Evolutionary conservation across 2,329 filamentous ascomycete genomes (phyloP).

Genomic region (Chalara sp.): DNA sequence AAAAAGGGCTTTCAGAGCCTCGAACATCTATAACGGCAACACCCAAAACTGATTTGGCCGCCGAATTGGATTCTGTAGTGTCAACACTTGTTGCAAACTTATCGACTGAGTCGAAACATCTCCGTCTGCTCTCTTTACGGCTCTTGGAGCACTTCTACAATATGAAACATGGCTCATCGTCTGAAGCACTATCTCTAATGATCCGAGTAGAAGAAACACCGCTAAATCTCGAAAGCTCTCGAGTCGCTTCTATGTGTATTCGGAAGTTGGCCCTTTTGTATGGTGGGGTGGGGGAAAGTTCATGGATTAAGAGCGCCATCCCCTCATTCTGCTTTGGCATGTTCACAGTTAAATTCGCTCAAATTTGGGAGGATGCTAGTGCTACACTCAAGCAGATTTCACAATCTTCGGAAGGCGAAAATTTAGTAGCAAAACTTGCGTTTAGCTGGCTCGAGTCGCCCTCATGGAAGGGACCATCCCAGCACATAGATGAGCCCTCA

Average conservation of each 20-base stretch:
- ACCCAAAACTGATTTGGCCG: constrained; percentile 30
- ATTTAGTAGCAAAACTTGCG: constrained; percentile 61
- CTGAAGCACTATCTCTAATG: constrained; percentile 55
- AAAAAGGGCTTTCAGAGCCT: constrained; percentile 26
- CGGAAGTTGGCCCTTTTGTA: constrained; percentile 56
- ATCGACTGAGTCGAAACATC: constrained; percentile 64
- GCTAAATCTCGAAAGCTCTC: constrained; percentile 66
- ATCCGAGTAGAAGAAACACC: constrained; percentile 75
- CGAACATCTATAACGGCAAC: background rate
- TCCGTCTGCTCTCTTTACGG: constrained; percentile 67
- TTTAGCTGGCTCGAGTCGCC: constrained; percentile 69
- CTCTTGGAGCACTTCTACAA: constrained; percentile 58
- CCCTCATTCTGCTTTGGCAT: constrained; percentile 84
- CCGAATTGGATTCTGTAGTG: constrained; percentile 55
- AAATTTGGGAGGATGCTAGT: constrained; percentile 80
- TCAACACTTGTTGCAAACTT: constrained; percentile 66
- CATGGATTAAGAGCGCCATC: constrained; percentile 65
- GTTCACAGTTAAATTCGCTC: constrained; percentile 76
- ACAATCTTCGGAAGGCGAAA: constrained; percentile 64
- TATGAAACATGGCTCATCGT: constrained; percentile 39
- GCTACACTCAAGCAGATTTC: constrained; percentile 70
- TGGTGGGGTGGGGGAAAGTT: constrained; percentile 49
- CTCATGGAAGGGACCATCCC: constrained; percentile 44
- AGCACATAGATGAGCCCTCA: constrained; percentile 28
- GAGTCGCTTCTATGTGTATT: constrained; percentile 77